These are phyloP conservation scores for Neurospora tetraspora DNA, from an alignment of 495 filamentous ascomycete species.

Conservation along the genomic window DNA sequence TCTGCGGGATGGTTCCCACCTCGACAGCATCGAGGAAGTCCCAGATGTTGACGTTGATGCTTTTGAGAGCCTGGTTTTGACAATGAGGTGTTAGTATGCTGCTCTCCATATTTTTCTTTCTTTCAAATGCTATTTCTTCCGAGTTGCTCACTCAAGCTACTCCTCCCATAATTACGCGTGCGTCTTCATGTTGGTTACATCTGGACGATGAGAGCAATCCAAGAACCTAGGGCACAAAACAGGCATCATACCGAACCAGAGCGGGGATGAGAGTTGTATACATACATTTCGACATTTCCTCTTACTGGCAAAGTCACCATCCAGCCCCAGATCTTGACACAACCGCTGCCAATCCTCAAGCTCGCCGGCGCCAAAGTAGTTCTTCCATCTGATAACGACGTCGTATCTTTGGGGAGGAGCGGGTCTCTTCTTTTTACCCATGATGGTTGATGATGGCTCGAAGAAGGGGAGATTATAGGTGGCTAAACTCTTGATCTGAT, in stretches of 20 bases:
- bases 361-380: conserved; percentile 22
- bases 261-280: not conserved
- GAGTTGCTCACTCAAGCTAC: no score
- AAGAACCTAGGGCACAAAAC: no score
- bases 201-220: no score
- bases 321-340: conserved; percentile 25
- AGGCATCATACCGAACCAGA: no score
- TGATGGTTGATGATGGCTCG: not conserved
- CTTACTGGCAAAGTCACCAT: conserved; percentile 17
- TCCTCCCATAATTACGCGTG: no score
- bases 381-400: conserved; percentile 12
- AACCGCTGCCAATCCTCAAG: conserved; percentile 27
- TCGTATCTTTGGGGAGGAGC: not conserved
- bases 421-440: not conserved
- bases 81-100: not conserved
- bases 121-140: no score
- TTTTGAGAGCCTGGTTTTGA: conserved; percentile 12
- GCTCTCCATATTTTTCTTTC: not conserved
- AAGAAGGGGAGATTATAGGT: not conserved
- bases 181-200: no score
- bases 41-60: conserved; percentile 28
- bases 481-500: not conserved
- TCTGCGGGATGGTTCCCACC: not conserved
- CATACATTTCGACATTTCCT: conserved; percentile 28
- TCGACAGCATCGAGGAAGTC: conserved; percentile 26